Evolutionary conservation across 495 filamentous ascomycete species (phyloP).

Genomic region (Penicillium herquei): DNA sequence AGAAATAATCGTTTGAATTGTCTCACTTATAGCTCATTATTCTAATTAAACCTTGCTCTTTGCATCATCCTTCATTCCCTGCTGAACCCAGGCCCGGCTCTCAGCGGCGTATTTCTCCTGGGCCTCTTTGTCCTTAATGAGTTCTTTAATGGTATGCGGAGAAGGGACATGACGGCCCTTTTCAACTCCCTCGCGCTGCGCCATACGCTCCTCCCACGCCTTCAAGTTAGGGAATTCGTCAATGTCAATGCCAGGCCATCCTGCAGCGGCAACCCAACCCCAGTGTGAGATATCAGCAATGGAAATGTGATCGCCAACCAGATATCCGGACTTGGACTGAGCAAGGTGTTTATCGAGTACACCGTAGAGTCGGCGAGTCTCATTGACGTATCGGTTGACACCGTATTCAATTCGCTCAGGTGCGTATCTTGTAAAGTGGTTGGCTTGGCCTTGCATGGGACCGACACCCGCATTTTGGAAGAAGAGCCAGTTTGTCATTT

Average conservation of each 20-base stretch:
- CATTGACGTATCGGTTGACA: constrained; percentile 76
- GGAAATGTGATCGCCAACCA: constrained; percentile 77
- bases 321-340: constrained; percentile 60
- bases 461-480: constrained; percentile 77
- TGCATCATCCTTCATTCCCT: constrained; percentile 60
- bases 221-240: constrained; percentile 75
- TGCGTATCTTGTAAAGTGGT: constrained; percentile 86
- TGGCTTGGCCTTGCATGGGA: constrained; percentile 91
- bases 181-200: constrained; percentile 64
- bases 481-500: constrained; percentile 76
- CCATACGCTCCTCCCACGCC: constrained; percentile 71
- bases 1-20: neutral
- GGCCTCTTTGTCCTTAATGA: constrained; percentile 52
- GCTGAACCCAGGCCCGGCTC: constrained; percentile 58
- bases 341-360: constrained; percentile 74
- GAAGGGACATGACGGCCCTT: constrained; percentile 78
- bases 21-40: neutral
- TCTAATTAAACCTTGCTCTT: constrained; percentile 32
- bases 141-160: constrained; percentile 60
- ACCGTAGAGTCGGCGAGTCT: constrained; percentile 76
- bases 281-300: constrained; percentile 83
- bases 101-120: constrained; percentile 53
- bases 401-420: constrained; percentile 86
- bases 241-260: constrained; percentile 73
- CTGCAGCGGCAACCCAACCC: constrained; percentile 66